phyloP scores from a whole-genome alignment of 352 stramenopile species.

The Phytophthora podocarpi region DNA sequence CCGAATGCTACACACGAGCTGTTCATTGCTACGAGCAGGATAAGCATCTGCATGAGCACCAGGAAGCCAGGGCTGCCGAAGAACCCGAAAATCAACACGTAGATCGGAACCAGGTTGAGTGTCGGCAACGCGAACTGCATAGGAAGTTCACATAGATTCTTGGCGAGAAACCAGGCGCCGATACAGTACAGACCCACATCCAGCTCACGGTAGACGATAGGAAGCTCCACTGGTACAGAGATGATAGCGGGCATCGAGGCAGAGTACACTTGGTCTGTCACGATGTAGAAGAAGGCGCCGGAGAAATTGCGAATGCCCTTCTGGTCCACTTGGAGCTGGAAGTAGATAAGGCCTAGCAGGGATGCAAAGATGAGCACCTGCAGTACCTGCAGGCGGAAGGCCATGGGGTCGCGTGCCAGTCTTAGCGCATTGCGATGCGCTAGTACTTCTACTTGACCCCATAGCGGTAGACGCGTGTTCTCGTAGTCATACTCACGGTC shows the following conservation, averaged over 20 bases:
- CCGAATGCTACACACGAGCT: slow-evolving; percentile 45
- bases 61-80: slow-evolving; percentile 18
- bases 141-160: slow-evolving; percentile 47
- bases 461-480: slow-evolving; percentile 18
- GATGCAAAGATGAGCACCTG: slow-evolving; percentile 44
- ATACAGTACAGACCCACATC: slow-evolving; percentile 43
- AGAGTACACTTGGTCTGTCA: slow-evolving; percentile 47
- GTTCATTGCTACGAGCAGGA: slow-evolving; percentile 36
- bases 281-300: slow-evolving; percentile 52
- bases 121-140: slow-evolving; percentile 40
- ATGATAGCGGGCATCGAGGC: slow-evolving; percentile 42
- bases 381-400: slow-evolving; percentile 29
- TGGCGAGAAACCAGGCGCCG: slow-evolving; percentile 45
- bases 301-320: slow-evolving; percentile 46
- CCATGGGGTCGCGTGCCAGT: slow-evolving; percentile 36
- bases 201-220: slow-evolving; percentile 46
- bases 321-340: slow-evolving; percentile 44
- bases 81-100: slow-evolving; percentile 40
- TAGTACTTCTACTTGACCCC: slow-evolving; percentile 40
- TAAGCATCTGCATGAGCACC: slow-evolving; percentile 37
- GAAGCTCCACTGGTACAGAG: slow-evolving; percentile 44
- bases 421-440: slow-evolving; percentile 42
- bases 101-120: slow-evolving; percentile 37
- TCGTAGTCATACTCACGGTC: slow-evolving; percentile 8
- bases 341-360: slow-evolving; percentile 51